Conservation (phyloP, 345 rosid genomes). For the Erucastrum elatum region DNA sequence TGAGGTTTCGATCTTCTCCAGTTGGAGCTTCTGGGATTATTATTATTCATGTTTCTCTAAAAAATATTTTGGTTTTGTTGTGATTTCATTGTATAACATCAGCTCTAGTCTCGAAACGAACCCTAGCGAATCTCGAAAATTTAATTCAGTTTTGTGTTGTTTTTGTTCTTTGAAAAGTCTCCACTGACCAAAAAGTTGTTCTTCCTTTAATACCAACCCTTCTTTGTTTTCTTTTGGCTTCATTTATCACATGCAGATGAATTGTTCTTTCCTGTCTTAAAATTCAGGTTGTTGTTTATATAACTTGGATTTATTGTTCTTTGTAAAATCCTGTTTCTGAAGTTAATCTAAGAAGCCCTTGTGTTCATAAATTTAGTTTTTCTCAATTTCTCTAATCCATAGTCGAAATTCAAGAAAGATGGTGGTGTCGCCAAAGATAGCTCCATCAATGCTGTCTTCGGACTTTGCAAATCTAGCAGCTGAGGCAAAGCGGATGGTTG, state of each 20-base stretch:
- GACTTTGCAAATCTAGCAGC: conserved; percentile 86
- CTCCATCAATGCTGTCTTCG: conserved; percentile 94
- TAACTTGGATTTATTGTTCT: neutral
- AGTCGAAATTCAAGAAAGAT: conserved; percentile 38
- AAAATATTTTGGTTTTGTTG: neutral
- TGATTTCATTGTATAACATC: neutral
- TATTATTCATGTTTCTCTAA: no score
- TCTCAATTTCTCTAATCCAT: neutral
- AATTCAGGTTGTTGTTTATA: neutral
- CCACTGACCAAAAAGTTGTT: neutral
- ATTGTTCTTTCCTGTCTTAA: neutral
- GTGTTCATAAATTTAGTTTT: neutral
- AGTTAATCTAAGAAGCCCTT: neutral
- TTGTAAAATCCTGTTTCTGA: neutral
- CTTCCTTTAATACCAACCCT: neutral
- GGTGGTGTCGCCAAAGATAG: conserved; percentile 71
- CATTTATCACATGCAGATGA: neutral
- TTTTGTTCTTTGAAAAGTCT: neutral
- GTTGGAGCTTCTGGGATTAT: no score
- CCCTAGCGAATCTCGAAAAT: no score
- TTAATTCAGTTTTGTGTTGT: neutral
- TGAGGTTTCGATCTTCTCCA: no score
- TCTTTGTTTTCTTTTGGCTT: neutral
- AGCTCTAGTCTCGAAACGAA: neutral
- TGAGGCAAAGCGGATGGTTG: conserved; percentile 82